Evolutionary conservation across 116 monocot genomes (phyloP).

Genomic region (Phalaenopsis hybrid): DNA sequence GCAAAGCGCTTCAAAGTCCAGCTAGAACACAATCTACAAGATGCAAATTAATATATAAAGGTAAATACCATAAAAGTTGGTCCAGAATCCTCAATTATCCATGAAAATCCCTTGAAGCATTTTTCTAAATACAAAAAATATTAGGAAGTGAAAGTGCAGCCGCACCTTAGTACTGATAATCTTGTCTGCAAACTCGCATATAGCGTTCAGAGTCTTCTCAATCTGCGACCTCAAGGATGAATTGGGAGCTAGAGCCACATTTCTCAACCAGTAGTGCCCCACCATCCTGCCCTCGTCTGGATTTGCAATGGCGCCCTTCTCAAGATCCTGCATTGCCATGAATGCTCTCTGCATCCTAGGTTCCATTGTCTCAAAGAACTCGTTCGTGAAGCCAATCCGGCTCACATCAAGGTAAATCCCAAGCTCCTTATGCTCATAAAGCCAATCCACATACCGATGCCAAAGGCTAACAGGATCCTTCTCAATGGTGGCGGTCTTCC

Average conservation of each 20-base stretch:
- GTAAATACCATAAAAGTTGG: no score
- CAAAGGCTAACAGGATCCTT: slow-evolving; percentile 72
- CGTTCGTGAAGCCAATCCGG: slow-evolving; percentile 78
- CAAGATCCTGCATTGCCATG: slow-evolving; percentile 6
- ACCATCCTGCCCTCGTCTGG: slow-evolving; percentile 97
- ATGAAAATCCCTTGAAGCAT: not conserved
- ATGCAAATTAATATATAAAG: not conserved
- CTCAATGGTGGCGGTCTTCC: slow-evolving; percentile 16
- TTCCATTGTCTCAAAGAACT: slow-evolving; percentile 80
- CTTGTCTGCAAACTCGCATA: no score
- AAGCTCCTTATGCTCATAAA: slow-evolving; percentile 96
- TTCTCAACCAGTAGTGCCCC: slow-evolving; percentile 94
- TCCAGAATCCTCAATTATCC: not conserved
- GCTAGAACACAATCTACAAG: not conserved
- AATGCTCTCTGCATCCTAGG: slow-evolving; percentile 77
- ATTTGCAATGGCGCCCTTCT: slow-evolving; percentile 82
- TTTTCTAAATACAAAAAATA: not conserved
- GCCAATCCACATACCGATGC: slow-evolving; percentile 79
- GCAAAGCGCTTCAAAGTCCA: not conserved
- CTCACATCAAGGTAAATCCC: slow-evolving; percentile 85
- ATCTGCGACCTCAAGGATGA: no score
- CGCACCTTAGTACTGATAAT: slow-evolving; percentile 45
- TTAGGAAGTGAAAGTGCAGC: not conserved
- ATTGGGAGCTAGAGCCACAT: slow-evolving; percentile 6
- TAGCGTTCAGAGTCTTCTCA: no score